Evolutionary conservation across 2,329 filamentous ascomycete genomes (phyloP).

Genomic region (Myriangium duriaei): DNA sequence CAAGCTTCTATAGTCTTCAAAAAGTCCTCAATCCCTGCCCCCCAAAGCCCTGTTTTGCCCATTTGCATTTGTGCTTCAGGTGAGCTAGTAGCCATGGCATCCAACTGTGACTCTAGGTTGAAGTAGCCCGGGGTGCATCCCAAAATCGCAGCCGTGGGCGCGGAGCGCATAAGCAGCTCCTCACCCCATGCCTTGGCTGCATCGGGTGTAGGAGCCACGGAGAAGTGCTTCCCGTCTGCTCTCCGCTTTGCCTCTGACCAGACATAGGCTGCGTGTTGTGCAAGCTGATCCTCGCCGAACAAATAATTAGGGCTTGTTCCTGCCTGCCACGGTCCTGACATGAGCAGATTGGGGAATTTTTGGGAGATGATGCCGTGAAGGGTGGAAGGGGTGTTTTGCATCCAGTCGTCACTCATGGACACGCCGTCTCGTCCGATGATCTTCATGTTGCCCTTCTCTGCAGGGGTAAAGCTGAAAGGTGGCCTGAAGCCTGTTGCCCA

Average conservation of each 20-base stretch:
- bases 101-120: constrained; percentile 34
- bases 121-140: constrained; percentile 45
- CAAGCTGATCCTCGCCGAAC: constrained; percentile 25
- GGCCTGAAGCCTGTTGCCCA: constrained; percentile 34
- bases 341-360: constrained; percentile 46
- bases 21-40: constrained; percentile 21
- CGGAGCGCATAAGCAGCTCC: constrained; percentile 29
- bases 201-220: constrained; percentile 34
- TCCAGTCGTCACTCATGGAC: constrained; percentile 36
- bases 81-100: constrained; percentile 13
- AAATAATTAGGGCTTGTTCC: constrained; percentile 29
- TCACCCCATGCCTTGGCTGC: constrained; percentile 38
- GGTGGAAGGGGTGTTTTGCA: constrained; percentile 31
- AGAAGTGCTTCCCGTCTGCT: constrained; percentile 14
- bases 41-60: constrained; percentile 18
- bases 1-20: constrained; percentile 23
- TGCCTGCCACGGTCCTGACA: constrained; percentile 32
- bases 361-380: constrained; percentile 39
- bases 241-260: constrained; percentile 25
- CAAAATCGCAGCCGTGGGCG: constrained; percentile 27
- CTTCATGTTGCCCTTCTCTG: constrained; percentile 16
- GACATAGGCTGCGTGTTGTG: constrained; percentile 35
- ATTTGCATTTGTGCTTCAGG: constrained; percentile 19
- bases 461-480: constrained; percentile 18
- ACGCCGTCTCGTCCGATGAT: constrained; percentile 31